Conservation (phyloP, 768 basidiomycete genomes). For the Nidula microcarpa region DNA sequence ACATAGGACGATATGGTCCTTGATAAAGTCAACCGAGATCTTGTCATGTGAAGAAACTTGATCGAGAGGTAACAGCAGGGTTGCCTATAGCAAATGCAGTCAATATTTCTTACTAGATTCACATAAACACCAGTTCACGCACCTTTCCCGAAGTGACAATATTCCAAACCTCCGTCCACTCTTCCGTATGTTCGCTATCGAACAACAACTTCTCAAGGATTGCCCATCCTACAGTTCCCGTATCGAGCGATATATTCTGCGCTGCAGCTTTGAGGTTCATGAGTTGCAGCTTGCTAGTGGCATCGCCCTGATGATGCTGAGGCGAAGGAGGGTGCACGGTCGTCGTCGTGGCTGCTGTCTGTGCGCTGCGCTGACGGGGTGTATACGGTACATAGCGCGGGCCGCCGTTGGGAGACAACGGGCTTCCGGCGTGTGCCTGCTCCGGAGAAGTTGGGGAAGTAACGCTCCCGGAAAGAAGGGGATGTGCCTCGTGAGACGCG, state of each 20-base stretch:
- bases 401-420: conserved; percentile 7
- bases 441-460: conserved; percentile 24
- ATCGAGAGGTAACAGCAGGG: conserved; percentile 75
- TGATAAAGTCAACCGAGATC: conserved; percentile 72
- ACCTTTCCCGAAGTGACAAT: conserved; percentile 68
- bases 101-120: neutral
- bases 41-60: conserved; percentile 44
- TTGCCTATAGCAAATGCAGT: conserved; percentile 47
- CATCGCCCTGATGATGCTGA: conserved; percentile 51
- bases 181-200: conserved; percentile 44
- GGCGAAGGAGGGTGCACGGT: conserved; percentile 43
- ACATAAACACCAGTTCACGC: conserved; percentile 12
- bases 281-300: conserved; percentile 64
- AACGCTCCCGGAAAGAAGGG: conserved; percentile 49
- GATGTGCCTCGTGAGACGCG: conserved; percentile 62
- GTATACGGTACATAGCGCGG: conserved; percentile 76
- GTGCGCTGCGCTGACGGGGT: conserved; percentile 57
- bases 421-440: conserved; percentile 13
- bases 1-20: conserved; percentile 77
- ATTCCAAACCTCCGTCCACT: conserved; percentile 72
- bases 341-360: conserved; percentile 44
- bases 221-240: conserved; percentile 66
- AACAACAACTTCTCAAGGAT: conserved; percentile 70
- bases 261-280: conserved; percentile 73
- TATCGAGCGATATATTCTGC: conserved; percentile 64